Evolutionary conservation across 345 rosid genomes (phyloP), one percentile per base, ranked within the genome.

Genomic region (Isatis tinctoria): DNA sequence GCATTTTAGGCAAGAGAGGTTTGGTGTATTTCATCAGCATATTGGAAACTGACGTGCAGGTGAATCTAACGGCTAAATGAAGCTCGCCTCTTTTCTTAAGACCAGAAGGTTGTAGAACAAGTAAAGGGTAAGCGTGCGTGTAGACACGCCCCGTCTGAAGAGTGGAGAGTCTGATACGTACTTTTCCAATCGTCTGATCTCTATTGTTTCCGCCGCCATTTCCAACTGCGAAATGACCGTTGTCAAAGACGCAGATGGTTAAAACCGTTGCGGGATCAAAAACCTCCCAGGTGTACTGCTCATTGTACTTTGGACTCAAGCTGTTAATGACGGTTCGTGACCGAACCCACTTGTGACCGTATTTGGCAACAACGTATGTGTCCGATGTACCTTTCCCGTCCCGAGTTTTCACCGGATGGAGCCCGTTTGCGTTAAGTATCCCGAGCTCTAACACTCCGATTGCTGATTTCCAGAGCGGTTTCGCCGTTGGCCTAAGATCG

Each of bases 1-100:
- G 85, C 83, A 77, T 76, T 70, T 65, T 69, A 11, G 91, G 89
- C 20, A 87, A 58, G 69, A 87, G 67, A 6, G 91, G 91, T 35
- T 74, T 80, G 2, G 85, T 24, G 74, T 85, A 87, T 44, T 75
- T 79, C 28, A 72, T 60, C 63, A 87, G 22, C 82, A 82, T 66
- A 40, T 59, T 79, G 20, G 75, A 60, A 35, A 79, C 4, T 0
- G 84, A 83, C 2, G 78, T 73, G 73, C 85, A 83, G 0, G 79
- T 82, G 65, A 87, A 85, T 51, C 82, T 79, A 52, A 87, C 70
- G 9, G 81, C 87, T 69, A 87, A 78, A 43, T 85, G 86, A 66
- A 87, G 82, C 60, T 85, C 89, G 6, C 89, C 91, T 81, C 61
- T 79, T 72, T 87, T 85, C 82, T 83, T 85, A 12, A 85, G 69